Evolutionary conservation across 768 basidiomycete genomes (phyloP), one percentile per base, ranked within the genome.

Genomic region (Aureoboletus auriporus): DNA sequence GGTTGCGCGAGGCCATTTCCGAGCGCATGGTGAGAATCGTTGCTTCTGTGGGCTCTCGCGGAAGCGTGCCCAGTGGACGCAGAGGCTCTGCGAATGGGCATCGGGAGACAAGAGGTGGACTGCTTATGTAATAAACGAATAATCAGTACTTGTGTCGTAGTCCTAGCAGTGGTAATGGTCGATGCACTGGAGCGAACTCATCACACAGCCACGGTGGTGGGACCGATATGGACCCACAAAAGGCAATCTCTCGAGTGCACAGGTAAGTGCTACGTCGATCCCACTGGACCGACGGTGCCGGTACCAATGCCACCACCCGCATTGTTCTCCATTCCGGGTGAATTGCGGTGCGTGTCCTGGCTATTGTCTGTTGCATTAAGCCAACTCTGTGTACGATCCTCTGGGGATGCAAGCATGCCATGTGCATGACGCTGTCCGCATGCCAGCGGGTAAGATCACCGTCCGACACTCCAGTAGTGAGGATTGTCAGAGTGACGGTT

Each of bases 71-170:
- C 75, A 35, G 74, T 71, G 46, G 80, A 76, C 8, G 81, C 82
- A 47, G 85, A 86, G 26, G 81, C 73, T 54, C 84, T 75, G 58
- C 85, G 80, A 53, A 73, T 72, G 64, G 80, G 79, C 63, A 71
- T 75, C 20, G 20, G 2, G 20, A 23, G 50, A 56, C 45, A 47
- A 51, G 61, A 23, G 20, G 20, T 23, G 20, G 20, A 23, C 20
- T 50, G 55, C 52, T 62, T 62, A 62, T 53, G 58, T 63, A 63
- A 63, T 51, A 29, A 3, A 2, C n/a, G n/a, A n/a, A n/a, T n/a
- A n/a, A n/a, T n/a, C n/a, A n/a, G n/a, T n/a, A n/a, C n/a, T n/a
- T n/a, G n/a, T n/a, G n/a, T n/a, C n/a, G n/a, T 12, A 44, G 20
- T 23, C 2, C 20, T 23, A 23, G 20, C 4, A 23, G 20, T 23